These are phyloP conservation scores for Naegleria lovaniensis DNA, from an alignment of 208 protist species.

Conservation along the genomic window DNA sequence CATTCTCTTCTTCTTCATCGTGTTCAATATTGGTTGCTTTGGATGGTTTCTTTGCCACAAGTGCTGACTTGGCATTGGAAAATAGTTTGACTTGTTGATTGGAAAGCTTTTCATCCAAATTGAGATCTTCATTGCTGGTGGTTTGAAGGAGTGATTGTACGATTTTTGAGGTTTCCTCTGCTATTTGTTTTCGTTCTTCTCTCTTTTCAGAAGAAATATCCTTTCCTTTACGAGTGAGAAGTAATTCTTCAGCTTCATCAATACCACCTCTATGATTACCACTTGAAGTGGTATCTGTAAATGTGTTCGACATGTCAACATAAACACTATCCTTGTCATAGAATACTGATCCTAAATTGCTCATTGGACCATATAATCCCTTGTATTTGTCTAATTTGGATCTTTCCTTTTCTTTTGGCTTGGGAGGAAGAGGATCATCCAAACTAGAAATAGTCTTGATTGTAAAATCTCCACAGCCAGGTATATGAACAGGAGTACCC, in stretches of 20 bases:
- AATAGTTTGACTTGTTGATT: background rate
- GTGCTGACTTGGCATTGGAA: background rate
- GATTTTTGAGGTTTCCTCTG: slow-evolving; percentile 23
- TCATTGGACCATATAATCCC: slow-evolving; percentile 95
- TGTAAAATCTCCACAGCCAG: slow-evolving; percentile 93
- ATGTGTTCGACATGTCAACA: slow-evolving; percentile 76
- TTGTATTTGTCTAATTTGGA: slow-evolving; percentile 84
- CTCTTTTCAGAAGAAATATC: background rate
- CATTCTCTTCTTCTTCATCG: slow-evolving; percentile 58
- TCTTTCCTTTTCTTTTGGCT: slow-evolving; percentile 68
- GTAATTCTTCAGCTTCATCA: background rate
- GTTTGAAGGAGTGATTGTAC: background rate
- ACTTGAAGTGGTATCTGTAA: background rate
- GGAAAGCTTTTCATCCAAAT: background rate
- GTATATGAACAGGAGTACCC: slow-evolving; percentile 85
- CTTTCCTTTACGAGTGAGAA: background rate
- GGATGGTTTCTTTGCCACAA: background rate
- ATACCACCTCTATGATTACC: background rate
- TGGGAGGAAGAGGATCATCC: slow-evolving; percentile 76
- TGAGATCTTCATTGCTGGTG: background rate
- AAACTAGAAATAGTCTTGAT: slow-evolving; percentile 74
- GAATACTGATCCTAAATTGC: slow-evolving; percentile 91
- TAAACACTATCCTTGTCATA: slow-evolving; percentile 98
- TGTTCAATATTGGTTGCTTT: slow-evolving; percentile 28
- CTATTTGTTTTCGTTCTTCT: background rate